Base-by-base conservation (phyloP, 768 basidiomycete genomes). In the Auricularia sp. region DNA sequence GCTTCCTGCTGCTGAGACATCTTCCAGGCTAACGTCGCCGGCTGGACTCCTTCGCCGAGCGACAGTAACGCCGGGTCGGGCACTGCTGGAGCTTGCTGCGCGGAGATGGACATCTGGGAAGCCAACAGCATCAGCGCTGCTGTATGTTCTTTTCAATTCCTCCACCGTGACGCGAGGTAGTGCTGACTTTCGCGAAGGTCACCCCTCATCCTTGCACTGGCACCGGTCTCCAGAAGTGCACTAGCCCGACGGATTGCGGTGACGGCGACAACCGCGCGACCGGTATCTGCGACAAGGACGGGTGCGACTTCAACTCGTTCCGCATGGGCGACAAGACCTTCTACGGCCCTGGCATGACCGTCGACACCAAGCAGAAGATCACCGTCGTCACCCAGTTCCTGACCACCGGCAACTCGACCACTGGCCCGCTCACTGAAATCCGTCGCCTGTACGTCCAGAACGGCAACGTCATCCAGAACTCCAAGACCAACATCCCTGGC, bases 241-340 rank as follows among this genome's bases (percentile, higher is more conserved):
- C 69, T 29, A 80, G 80, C 47, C 39, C 39, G 42, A 74, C 70
- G 61, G 71, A 75, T 39, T 82, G 81, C 67, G 75, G 75, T 63
- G 73, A 72, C 68, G 70, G 68, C 68, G 69, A 69, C 69, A 69
- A 75, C 70, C 74, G 81, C 64, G 76, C 79, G 71, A 73, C 69
- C 67, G 78, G 78, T 54, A 21, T 13, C 24, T 85, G 83, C 73
- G 83, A 85, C 74, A 75, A 77, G 67, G 82, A 81, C 68, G 83
- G 83, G 56, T 85, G 83, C 73, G 83, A 84, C 70, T 85, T 83
- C 79, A 85, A 84, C 81, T 82, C 83, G 37, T 85, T 70, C 78
- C 82, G 83, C 70, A 77, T 81, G 80, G 82, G 83, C 39, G 70
- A 76, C 73, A 54, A 54, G 6, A 34, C 65, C 71, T 67, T 70